phyloP scores from a whole-genome alignment of 2,329 filamentous ascomycete genomes.

The Hortaea sp. region DNA sequence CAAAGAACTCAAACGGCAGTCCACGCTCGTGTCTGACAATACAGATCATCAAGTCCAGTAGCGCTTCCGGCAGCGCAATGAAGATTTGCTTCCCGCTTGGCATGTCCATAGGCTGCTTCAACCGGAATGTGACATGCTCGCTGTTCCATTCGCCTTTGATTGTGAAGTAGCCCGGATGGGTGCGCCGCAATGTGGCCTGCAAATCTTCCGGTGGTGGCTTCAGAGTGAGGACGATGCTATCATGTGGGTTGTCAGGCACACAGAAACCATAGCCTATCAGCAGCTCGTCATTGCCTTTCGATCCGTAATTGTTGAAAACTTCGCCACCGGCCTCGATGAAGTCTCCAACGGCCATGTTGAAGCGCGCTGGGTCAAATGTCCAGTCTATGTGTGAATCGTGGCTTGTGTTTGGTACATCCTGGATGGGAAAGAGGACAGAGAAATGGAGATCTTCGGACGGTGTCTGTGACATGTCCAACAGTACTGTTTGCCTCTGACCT shows the following conservation, averaged over 20 bases:
- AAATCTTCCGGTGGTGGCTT: slow-evolving; percentile 29
- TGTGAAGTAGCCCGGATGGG: slow-evolving; percentile 26
- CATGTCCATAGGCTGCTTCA: slow-evolving; percentile 12
- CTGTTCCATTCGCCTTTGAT: slow-evolving; percentile 22
- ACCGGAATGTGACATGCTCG: slow-evolving; percentile 28
- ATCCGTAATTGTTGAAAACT: slow-evolving; percentile 45
- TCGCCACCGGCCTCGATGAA: slow-evolving; percentile 28
- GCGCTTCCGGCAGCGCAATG: slow-evolving; percentile 19
- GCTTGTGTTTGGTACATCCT: slow-evolving; percentile 42
- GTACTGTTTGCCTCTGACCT: slow-evolving; percentile 21
- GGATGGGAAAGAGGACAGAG: slow-evolving; percentile 39
- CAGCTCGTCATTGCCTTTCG: slow-evolving; percentile 44
- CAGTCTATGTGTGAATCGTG: slow-evolving; percentile 38
- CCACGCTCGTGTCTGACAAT: slow-evolving; percentile 25
- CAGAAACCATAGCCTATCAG: slow-evolving; percentile 45
- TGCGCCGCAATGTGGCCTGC: slow-evolving; percentile 19
- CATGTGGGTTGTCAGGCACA: slow-evolving; percentile 36
- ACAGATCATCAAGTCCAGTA: slow-evolving; percentile 27
- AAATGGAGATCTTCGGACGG: slow-evolving; percentile 27
- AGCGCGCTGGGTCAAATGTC: slow-evolving; percentile 31
- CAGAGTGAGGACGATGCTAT: slow-evolving; percentile 35
- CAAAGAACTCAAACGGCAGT: slow-evolving; percentile 19
- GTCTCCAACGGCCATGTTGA: slow-evolving; percentile 30
- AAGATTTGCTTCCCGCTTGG: slow-evolving; percentile 13
- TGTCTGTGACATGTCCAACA: slow-evolving; percentile 24